phyloP scores from a whole-genome alignment of 116 monocot genomes.

The Iris pallida region DNA sequence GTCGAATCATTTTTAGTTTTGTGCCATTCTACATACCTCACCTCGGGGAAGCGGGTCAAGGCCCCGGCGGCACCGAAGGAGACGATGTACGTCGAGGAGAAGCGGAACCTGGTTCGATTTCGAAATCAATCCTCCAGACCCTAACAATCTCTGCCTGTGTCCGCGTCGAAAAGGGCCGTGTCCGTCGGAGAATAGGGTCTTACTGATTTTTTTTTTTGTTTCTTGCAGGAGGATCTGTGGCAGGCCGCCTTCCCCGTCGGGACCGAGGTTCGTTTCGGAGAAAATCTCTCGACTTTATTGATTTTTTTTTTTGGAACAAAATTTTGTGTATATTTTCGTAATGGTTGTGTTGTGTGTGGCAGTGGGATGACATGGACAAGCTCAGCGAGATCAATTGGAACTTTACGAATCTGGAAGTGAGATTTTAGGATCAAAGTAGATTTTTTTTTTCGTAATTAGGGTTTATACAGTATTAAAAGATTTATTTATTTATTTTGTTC shows the following conservation, averaged over 20 bases:
- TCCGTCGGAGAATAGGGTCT: background rate
- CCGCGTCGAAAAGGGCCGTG: background rate
- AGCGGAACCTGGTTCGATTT: conserved; percentile 57
- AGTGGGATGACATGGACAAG: conserved; percentile 99
- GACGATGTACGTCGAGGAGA: conserved; percentile 57
- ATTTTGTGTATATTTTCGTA: background rate
- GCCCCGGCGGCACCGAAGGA: conserved; percentile 20
- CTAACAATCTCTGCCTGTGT: too few relatives aligned
- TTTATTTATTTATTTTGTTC: background rate
- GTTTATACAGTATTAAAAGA: too few relatives aligned
- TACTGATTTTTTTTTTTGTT: background rate
- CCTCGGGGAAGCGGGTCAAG: conserved; percentile 24
- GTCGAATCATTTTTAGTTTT: too few relatives aligned
- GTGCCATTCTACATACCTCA: too few relatives aligned
- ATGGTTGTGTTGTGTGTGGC: conserved; percentile 13
- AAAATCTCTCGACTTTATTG: conserved; percentile 1
- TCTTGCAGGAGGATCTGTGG: conserved; percentile 79
- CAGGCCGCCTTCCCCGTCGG: conserved; percentile 81
- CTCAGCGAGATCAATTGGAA: conserved; percentile 75
- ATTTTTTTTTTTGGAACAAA: background rate
- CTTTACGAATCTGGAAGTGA: conserved; percentile 88
- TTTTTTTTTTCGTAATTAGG: background rate
- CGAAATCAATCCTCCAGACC: background rate
- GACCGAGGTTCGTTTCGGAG: conserved; percentile 58
- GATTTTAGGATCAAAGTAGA: background rate